phyloP scores from a whole-genome alignment of 805 yeast genomes.

The Zygosaccharomyces pseudorouxii region DNA sequence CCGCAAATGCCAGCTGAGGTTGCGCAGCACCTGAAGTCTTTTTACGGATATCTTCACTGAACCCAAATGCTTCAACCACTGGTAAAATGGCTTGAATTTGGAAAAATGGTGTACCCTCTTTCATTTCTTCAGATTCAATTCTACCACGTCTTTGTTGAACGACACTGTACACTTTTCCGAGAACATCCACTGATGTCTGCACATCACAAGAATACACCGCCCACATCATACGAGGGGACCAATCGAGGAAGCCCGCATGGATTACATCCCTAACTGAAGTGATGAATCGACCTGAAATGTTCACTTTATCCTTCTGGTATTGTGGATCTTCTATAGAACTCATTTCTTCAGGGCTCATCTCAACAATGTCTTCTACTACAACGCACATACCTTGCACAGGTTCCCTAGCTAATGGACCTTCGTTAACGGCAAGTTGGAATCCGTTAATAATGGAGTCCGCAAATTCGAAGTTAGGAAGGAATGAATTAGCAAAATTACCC shows the following conservation, averaged over 20 bases:
- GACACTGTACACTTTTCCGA: constrained; percentile 93
- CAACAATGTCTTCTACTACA: constrained; percentile 40
- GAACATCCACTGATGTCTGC: constrained; percentile 89
- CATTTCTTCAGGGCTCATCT: constrained; percentile 31
- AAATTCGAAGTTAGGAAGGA: constrained; percentile 34
- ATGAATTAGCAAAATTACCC: constrained; percentile 33
- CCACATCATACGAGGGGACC: constrained; percentile 86
- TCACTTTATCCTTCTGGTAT: constrained; percentile 36
- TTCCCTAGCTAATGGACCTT: constrained; percentile 88
- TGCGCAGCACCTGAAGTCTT: constrained; percentile 95
- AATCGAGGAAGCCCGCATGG: constrained; percentile 62
- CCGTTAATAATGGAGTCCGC: constrained; percentile 73
- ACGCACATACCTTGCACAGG: constrained; percentile 79
- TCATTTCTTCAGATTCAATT: constrained; percentile 87
- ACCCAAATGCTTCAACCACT: constrained; percentile 94
- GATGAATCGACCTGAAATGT: constrained; percentile 67
- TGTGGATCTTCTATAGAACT: constrained; percentile 20
- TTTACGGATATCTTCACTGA: constrained; percentile 90
- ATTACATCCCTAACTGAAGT: constrained; percentile 69
- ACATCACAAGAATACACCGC: constrained; percentile 94
- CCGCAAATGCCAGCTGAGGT: constrained; percentile 89
- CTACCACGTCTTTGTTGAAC: constrained; percentile 84
- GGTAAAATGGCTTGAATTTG: constrained; percentile 81
- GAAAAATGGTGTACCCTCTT: constrained; percentile 97
- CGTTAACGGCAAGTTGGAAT: constrained; percentile 72